A percentile compares a stretch with the other conserved stretches of the same genome.
phyloP scores from a whole-genome alignment of 2,329 filamentous ascomycete species.

The Arthrobotrys sinensis region DNA sequence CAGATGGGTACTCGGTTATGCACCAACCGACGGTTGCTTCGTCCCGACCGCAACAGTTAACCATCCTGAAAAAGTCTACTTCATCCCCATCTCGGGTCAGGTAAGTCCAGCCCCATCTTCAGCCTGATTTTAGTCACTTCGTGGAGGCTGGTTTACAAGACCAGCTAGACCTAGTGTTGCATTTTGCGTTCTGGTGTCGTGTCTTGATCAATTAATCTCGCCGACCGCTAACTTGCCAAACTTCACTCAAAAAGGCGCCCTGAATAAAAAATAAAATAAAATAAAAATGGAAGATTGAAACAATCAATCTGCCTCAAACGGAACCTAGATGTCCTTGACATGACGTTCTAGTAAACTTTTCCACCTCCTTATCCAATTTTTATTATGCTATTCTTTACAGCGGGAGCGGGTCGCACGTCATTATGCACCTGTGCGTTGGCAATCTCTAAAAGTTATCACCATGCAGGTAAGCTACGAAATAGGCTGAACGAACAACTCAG shows the following conservation, averaged over 20 bases:
- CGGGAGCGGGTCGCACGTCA: conserved; percentile 61
- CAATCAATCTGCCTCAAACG: conserved; percentile 26
- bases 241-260: conserved; percentile 14
- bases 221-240: conserved; percentile 49
- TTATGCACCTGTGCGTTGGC: conserved; percentile 61
- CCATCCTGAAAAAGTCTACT: neutral
- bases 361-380: conserved; percentile 24
- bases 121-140: conserved; percentile 8
- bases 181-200: conserved; percentile 59
- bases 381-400: conserved; percentile 46
- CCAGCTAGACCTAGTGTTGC: conserved; percentile 23
- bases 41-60: conserved; percentile 43
- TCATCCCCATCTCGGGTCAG: neutral
- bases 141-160: no score
- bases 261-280: conserved; percentile 33
- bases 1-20: neutral
- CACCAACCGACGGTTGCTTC: neutral
- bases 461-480: conserved; percentile 54
- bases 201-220: conserved; percentile 18
- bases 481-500: conserved; percentile 60
- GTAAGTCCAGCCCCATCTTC: conserved; percentile 36
- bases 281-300: conserved; percentile 27
- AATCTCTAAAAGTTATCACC: conserved; percentile 40
- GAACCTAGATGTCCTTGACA: conserved; percentile 28
- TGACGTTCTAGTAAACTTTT: conserved; percentile 55